Evolutionary conservation across 768 basidiomycete genomes (phyloP).

Genomic region (Chiua virens): DNA sequence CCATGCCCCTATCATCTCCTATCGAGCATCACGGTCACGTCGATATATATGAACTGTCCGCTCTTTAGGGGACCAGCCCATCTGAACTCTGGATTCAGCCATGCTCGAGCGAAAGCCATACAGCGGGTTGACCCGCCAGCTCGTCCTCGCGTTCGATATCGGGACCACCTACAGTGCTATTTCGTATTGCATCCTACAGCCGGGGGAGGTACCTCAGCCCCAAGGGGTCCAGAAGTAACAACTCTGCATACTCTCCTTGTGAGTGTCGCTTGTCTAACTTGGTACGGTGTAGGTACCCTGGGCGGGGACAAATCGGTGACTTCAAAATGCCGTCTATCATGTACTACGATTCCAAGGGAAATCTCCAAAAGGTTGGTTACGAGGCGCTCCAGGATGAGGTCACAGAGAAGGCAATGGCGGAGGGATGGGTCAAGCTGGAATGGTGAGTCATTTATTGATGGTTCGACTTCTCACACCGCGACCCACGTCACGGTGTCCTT

Average conservation of each 20-base stretch:
- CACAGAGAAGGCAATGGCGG: conserved; percentile 35
- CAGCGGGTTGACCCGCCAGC: conserved; percentile 29
- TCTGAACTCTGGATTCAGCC: background rate
- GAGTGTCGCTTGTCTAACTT: conserved; percentile 26
- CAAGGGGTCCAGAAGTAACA: conserved; percentile 16
- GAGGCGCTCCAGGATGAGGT: conserved; percentile 40
- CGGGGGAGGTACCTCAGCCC: conserved; percentile 25
- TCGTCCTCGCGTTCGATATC: conserved; percentile 39
- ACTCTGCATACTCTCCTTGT: conserved; percentile 19
- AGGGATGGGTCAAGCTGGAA: conserved; percentile 44
- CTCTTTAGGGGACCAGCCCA: too few relatives aligned
- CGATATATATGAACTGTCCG: conserved; percentile 5
- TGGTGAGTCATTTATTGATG: conserved; percentile 28
- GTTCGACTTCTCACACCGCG: background rate
- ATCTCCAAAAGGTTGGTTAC: conserved; percentile 38
- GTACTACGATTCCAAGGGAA: conserved; percentile 42
- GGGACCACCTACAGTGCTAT: conserved; percentile 38
- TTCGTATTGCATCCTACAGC: conserved; percentile 42
- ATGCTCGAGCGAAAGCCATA: conserved; percentile 35
- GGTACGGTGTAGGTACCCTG: conserved; percentile 32
- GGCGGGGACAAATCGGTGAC: conserved; percentile 38
- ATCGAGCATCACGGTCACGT: too few relatives aligned
- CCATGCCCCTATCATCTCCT: too few relatives aligned
- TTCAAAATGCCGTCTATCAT: conserved; percentile 48
- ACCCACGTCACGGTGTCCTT: background rate